Conservation (phyloP, 116 monocot species). For the Posidonia oceanica region DNA sequence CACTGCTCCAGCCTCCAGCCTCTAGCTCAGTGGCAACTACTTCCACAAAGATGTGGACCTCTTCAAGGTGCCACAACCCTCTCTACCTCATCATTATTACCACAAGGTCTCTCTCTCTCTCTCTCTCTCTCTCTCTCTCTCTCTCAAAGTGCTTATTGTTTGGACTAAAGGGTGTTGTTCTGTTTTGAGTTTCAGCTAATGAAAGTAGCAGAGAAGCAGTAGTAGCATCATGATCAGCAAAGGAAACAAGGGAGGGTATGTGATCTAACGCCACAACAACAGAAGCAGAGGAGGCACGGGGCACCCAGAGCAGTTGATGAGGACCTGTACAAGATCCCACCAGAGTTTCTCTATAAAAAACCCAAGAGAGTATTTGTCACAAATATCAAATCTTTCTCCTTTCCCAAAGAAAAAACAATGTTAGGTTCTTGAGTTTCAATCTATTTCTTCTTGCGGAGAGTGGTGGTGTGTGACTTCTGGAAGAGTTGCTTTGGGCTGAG, state of each 20-base stretch:
- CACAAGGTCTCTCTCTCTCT: too few relatives aligned
- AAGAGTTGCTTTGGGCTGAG: too few relatives aligned
- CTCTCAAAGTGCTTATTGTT: background rate
- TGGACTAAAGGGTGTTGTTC: background rate
- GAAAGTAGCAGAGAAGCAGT: conserved; percentile 2
- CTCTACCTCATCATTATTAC: conserved; percentile 5
- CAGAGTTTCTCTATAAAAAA: conserved; percentile 17
- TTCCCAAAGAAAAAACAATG: background rate
- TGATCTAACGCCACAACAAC: too few relatives aligned
- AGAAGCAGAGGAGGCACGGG: too few relatives aligned
- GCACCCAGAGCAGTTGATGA: too few relatives aligned
- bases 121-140: too few relatives aligned
- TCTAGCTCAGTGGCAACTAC: conserved; percentile 7
- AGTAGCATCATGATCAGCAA: conserved; percentile 3
- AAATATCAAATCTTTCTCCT: background rate
- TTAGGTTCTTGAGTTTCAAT: background rate
- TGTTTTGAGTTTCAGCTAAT: background rate
- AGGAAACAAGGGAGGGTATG: too few relatives aligned
- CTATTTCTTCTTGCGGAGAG: conserved; percentile 5
- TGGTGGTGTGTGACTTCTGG: too few relatives aligned
- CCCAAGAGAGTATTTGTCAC: conserved; percentile 1
- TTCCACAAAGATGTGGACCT: conserved; percentile 13
- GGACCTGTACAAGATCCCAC: too few relatives aligned
- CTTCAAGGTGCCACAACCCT: conserved; percentile 10
- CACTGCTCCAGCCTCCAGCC: too few relatives aligned